A percentile compares a stretch with the other conserved stretches of the same genome.
phyloP scores from a whole-genome alignment of 2,329 filamentous ascomycete species.

The Curvularia verruculosa region DNA sequence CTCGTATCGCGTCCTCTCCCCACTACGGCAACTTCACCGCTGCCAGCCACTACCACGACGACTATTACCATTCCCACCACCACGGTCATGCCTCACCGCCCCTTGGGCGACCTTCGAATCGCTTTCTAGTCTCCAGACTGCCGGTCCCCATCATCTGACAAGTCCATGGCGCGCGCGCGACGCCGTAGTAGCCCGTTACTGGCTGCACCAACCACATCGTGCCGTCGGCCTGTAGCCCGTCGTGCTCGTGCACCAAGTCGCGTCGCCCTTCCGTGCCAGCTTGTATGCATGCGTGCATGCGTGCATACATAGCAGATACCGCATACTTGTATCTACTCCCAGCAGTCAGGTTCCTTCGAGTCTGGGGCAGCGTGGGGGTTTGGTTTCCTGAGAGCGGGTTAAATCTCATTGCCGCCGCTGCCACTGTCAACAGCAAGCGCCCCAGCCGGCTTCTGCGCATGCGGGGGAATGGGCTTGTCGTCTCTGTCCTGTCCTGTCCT shows the following conservation, averaged over 20 bases:
- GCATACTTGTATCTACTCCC: conserved; percentile 2
- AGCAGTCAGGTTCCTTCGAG: conserved; percentile 3
- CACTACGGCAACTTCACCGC: conserved; percentile 15
- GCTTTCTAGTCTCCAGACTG: not conserved
- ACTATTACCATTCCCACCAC: too few relatives aligned
- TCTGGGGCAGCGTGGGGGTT: conserved; percentile 13
- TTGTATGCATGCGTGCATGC: too few relatives aligned
- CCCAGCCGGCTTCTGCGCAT: conserved; percentile 32
- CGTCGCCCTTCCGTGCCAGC: conserved; percentile 19
- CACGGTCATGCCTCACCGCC: conserved; percentile 30
- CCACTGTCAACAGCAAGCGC: conserved; percentile 37
- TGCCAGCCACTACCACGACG: conserved; percentile 11
- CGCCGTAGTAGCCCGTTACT: not conserved
- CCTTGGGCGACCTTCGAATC: conserved; percentile 5
- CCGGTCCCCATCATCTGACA: conserved; percentile 41
- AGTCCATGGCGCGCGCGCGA: not conserved
- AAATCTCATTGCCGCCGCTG: conserved; percentile 19
- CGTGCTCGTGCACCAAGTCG: conserved; percentile 20
- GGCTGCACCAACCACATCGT: conserved; percentile 23
- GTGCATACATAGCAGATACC: too few relatives aligned
- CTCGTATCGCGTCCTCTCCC: not conserved
- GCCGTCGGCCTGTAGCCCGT: conserved; percentile 8
- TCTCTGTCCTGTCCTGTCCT: too few relatives aligned
- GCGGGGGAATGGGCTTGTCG: conserved; percentile 35
- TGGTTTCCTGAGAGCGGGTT: conserved; percentile 23